phyloP scores from a whole-genome alignment of 495 filamentous ascomycete genomes.

The Extremus antarcticus region DNA sequence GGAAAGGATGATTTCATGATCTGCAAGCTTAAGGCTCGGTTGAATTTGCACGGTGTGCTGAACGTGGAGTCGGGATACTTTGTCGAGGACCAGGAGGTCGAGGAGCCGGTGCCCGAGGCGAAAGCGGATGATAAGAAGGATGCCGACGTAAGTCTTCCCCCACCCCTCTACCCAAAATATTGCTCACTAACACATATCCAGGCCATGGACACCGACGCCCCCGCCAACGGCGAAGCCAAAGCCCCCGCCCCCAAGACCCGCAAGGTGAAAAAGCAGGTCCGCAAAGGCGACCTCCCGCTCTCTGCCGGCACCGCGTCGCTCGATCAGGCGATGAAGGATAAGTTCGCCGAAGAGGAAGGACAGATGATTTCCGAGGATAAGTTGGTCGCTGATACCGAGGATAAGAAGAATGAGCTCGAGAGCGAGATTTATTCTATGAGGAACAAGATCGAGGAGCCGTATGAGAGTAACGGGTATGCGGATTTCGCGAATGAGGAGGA shows the following conservation, averaged over 20 bases:
- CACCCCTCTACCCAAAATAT: not conserved
- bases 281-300: conserved; percentile 92
- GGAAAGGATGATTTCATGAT: conserved; percentile 60
- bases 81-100: conserved; percentile 95
- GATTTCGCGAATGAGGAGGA: conserved; percentile 85
- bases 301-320: conserved; percentile 69
- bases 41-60: conserved; percentile 92
- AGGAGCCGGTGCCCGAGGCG: conserved; percentile 68
- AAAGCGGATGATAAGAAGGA: conserved; percentile 49
- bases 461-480: conserved; percentile 43
- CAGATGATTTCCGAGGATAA: conserved; percentile 97
- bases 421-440: conserved; percentile 91
- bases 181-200: conserved; percentile 30
- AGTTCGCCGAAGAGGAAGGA: conserved; percentile 65
- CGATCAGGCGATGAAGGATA: conserved; percentile 54
- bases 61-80: conserved; percentile 97
- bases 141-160: conserved; percentile 39
- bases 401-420: conserved; percentile 99
- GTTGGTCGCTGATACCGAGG: conserved; percentile 92
- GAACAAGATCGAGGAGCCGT: conserved; percentile 79
- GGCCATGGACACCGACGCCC: conserved; percentile 82
- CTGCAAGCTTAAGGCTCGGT: conserved; percentile 96
- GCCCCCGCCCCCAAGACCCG: conserved; percentile 71
- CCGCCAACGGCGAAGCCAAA: conserved; percentile 50
- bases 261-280: conserved; percentile 99